These are phyloP conservation scores for Friedmanniomyces simplex DNA, from an alignment of 495 filamentous ascomycete genomes.

Conservation along the genomic window DNA sequence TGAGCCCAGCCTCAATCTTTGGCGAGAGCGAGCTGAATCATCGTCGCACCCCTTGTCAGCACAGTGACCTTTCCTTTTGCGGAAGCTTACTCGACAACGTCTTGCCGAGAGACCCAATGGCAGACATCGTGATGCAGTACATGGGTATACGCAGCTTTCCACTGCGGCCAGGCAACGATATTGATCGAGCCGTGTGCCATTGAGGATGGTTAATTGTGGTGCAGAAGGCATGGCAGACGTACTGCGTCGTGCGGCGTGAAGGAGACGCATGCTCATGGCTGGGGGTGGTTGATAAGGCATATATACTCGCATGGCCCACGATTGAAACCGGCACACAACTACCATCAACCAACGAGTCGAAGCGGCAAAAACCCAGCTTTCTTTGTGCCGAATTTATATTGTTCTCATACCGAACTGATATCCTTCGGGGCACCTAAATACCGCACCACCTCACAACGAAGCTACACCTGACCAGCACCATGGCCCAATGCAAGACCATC, in stretches of 20 bases:
- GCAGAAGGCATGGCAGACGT: too few relatives aligned
- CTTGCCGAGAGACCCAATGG: not conserved
- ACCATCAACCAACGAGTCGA: not conserved
- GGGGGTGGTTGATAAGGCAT: not conserved
- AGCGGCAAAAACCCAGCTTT: not conserved
- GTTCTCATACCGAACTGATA: not conserved
- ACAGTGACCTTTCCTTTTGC: not conserved
- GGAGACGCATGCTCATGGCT: not conserved
- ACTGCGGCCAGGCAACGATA: not conserved
- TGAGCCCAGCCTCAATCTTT: not conserved
- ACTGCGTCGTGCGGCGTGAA: not conserved
- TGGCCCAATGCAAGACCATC: not conserved
- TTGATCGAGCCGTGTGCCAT: not conserved
- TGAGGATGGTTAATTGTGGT: not conserved
- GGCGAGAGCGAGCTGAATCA: not conserved
- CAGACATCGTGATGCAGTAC: not conserved
- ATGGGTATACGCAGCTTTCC: not conserved
- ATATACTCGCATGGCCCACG: not conserved
- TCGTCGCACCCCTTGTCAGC: not conserved
- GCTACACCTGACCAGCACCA: not conserved
- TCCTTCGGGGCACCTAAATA: not conserved
- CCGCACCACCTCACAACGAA: not conserved
- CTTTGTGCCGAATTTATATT: not conserved
- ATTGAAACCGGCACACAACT: not conserved
- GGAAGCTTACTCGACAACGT: not conserved